Evolutionary conservation across 139 green algal genomes (phyloP).

Genomic region (Chlorella sp.): DNA sequence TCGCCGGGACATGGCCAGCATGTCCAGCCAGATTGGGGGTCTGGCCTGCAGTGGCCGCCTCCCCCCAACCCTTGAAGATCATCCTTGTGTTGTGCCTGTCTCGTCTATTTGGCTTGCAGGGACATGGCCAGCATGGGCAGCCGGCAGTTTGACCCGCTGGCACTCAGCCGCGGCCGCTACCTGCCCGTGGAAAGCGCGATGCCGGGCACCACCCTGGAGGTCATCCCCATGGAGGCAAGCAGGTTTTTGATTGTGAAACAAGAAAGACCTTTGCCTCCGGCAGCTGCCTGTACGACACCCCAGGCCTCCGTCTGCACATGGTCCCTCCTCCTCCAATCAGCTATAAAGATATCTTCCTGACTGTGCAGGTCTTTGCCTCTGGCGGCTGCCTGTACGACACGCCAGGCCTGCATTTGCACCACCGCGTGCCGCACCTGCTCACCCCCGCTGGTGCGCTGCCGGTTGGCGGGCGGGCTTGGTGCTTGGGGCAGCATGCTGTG

Average conservation of each 20-base stretch:
- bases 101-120: conserved; percentile 49
- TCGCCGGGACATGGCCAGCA: no score
- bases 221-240: conserved; percentile 77
- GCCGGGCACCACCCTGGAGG: conserved; percentile 94
- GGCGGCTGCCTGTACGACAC: conserved; percentile 90
- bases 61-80: no score
- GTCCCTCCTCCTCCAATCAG: no score
- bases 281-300: conserved; percentile 89
- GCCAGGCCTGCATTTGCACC: conserved; percentile 94
- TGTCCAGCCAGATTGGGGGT: no score
- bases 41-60: no score
- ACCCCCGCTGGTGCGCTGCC: conserved; percentile 50
- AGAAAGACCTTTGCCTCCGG: conserved; percentile 82
- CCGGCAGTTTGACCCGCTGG: conserved; percentile 64
- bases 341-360: neutral
- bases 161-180: conserved; percentile 46
- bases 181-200: conserved; percentile 90
- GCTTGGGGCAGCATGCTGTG: no score
- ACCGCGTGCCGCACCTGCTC: conserved; percentile 91
- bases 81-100: no score
- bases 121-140: conserved; percentile 72
- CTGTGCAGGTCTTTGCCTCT: conserved; percentile 72
- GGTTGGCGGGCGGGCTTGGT: no score
- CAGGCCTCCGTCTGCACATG: conserved; percentile 51
- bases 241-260: no score